Conservation (phyloP, 768 basidiomycete species). For the Russula compacta region DNA sequence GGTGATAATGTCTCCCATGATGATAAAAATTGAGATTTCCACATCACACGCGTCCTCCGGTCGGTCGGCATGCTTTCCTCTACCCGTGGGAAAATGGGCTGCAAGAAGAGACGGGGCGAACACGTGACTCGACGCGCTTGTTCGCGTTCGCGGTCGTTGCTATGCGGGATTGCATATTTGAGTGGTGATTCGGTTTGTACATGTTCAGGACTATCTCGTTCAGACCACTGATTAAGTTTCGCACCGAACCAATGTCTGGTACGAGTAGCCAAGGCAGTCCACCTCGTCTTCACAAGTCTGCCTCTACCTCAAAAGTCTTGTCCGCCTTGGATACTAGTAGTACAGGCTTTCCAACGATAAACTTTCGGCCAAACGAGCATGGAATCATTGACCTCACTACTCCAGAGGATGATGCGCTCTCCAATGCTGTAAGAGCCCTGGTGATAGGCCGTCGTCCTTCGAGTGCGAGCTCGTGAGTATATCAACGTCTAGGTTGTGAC, state of each 20-base stretch:
- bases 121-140: constrained; percentile 13
- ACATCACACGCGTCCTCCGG: not conserved
- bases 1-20: constrained; percentile 23
- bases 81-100: constrained; percentile 16
- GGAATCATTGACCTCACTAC: constrained; percentile 19
- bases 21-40: not conserved
- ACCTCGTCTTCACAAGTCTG: not conserved
- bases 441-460: not conserved
- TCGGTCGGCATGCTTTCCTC: not conserved
- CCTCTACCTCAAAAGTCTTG: constrained; percentile 5
- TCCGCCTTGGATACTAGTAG: constrained; percentile 10
- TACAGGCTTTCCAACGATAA: not conserved
- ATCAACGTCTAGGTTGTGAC: not conserved
- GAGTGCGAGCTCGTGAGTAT: not conserved
- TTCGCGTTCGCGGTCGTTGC: not conserved
- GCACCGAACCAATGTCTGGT: not conserved
- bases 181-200: too few relatives aligned
- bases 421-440: not conserved
- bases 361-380: constrained; percentile 2
- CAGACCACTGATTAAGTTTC: not conserved
- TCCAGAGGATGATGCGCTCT: not conserved
- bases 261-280: not conserved
- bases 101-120: not conserved
- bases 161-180: not conserved
- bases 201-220: not conserved